phyloP scores from a whole-genome alignment of 75 land plant species.

The Cunninghamia lanceolata region DNA sequence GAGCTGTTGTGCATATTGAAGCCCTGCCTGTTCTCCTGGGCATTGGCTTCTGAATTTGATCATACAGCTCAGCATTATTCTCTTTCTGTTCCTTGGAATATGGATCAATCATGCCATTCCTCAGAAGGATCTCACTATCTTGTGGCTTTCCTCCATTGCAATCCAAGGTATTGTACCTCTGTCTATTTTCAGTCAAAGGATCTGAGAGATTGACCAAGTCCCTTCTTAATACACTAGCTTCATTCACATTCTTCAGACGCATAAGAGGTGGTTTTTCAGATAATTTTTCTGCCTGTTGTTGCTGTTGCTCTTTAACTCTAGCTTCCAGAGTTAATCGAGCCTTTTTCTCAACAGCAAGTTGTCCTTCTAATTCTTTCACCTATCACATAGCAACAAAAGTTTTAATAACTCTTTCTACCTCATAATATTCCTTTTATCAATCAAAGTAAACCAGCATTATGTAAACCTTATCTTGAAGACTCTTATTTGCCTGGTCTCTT shows the following conservation, averaged over 20 bases:
- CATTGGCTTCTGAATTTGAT: constrained; percentile 7
- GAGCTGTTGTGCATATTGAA: constrained; percentile 43
- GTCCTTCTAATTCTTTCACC: constrained; percentile 83
- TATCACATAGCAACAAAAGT: constrained; percentile 18
- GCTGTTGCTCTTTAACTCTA: constrained; percentile 55
- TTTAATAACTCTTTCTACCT: neutral
- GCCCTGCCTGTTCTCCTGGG: constrained; percentile 49
- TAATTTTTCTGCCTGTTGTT: constrained; percentile 23
- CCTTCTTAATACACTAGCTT: constrained; percentile 16
- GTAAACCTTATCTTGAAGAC: constrained; percentile 75
- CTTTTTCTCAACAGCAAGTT: constrained; percentile 72
- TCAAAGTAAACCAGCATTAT: neutral
- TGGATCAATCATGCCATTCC: constrained; percentile 1
- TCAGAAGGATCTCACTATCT: neutral
- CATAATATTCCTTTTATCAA: neutral
- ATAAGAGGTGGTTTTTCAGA: constrained; percentile 9
- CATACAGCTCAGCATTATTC: constrained; percentile 29
- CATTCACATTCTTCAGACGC: constrained; percentile 17
- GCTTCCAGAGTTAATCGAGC: constrained; percentile 65
- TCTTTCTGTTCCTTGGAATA: constrained; percentile 47
- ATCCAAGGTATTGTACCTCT: neutral
- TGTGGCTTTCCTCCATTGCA: constrained; percentile 6
- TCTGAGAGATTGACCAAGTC: constrained; percentile 27
- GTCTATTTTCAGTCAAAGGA: constrained; percentile 26
- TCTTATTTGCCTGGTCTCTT: constrained; percentile 62